Evolutionary conservation across 1,284 basidiomycete species (phyloP).

Genomic region (Heterobasidion irregulare): DNA sequence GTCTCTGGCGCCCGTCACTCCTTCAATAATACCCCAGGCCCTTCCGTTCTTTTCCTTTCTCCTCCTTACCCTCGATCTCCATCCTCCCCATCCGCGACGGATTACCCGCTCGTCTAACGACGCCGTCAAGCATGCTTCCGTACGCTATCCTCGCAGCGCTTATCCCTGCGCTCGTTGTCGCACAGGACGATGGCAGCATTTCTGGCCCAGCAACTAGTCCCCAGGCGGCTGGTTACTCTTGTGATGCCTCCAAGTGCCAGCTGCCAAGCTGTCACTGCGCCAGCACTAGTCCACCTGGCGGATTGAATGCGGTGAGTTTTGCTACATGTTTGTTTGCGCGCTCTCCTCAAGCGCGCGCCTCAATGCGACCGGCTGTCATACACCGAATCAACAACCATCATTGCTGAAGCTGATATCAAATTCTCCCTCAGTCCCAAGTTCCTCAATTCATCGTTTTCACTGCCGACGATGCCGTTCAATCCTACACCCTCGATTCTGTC

Average conservation of each 20-base stretch:
- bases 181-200: constrained; percentile 42
- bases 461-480: constrained; percentile 68
- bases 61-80: background rate
- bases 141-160: constrained; percentile 22
- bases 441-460: constrained; percentile 70
- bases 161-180: constrained; percentile 26
- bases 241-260: constrained; percentile 56
- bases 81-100: background rate
- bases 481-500: constrained; percentile 63
- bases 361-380: too few species aligned
- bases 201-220: constrained; percentile 37
- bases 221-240: constrained; percentile 57
- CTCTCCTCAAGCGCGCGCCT: background rate
- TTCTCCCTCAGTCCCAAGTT: constrained; percentile 38
- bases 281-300: constrained; percentile 63
- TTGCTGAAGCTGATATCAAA: background rate
- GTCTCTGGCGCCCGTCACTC: background rate
- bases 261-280: constrained; percentile 69
- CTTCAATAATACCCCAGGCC: background rate
- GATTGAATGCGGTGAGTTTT: constrained; percentile 46
- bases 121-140: constrained; percentile 22
- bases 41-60: background rate
- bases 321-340: background rate
- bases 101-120: background rate
- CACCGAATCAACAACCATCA: too few species aligned